Conservation (phyloP, 108 stramenopile genomes). For the Skeletonema marinoi region DNA sequence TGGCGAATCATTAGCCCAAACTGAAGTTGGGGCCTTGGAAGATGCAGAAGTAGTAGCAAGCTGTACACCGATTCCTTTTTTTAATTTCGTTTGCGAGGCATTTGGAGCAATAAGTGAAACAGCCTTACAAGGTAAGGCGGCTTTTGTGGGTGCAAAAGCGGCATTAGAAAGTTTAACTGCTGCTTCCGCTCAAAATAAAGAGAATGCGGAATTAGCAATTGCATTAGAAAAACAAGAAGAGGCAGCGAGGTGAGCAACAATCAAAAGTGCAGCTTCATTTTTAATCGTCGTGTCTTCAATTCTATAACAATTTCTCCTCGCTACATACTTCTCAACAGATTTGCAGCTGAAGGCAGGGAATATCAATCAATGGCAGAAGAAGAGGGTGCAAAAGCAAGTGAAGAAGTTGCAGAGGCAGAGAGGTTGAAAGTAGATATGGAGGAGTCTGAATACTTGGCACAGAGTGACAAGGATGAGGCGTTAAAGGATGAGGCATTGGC, state of each 20-base stretch:
- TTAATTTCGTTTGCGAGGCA: constrained; percentile 34
- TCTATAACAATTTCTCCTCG: not conserved
- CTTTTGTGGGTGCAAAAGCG: constrained; percentile 31
- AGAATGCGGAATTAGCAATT: constrained; percentile 8
- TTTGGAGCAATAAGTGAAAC: constrained; percentile 29
- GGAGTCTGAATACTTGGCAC: constrained; percentile 8
- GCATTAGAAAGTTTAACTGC: constrained; percentile 22
- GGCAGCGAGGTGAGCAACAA: constrained; percentile 11
- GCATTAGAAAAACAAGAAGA: constrained; percentile 16
- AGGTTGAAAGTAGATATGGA: constrained; percentile 2
- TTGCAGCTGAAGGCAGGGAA: constrained; percentile 10
- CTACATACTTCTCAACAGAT: not conserved
- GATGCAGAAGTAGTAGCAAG: constrained; percentile 32
- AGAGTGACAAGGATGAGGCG: constrained; percentile 16
- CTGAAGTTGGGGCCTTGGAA: constrained; percentile 18
- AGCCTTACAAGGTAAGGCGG: constrained; percentile 23
- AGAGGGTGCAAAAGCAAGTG: constrained; percentile 10
- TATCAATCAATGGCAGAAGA: constrained; percentile 11
- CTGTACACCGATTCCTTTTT: constrained; percentile 19
- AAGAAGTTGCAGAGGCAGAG: constrained; percentile 11
- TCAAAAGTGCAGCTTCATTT: not conserved
- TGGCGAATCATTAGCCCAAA: constrained; percentile 27
- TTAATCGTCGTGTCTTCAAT: not conserved
- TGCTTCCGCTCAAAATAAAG: constrained; percentile 15
- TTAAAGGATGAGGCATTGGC: constrained; percentile 21